Percentiles rank a stretch among this genome's conserved stretches.
phyloP scores from a whole-genome alignment of 768 basidiomycete species.

The Phanerochaete carnosa region DNA sequence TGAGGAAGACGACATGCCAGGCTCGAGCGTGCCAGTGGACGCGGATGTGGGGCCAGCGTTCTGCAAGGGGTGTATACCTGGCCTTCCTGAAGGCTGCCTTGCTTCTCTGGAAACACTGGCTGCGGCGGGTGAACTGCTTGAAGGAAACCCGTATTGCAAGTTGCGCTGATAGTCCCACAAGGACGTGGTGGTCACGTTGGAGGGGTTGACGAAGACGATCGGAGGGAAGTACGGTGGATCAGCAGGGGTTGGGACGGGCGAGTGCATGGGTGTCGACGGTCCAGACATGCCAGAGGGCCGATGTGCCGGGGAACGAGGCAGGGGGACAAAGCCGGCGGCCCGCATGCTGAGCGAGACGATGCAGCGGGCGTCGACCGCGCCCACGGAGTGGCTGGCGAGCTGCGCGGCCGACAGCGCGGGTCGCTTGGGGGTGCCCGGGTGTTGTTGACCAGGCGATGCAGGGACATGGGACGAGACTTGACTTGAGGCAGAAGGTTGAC shows the following conservation, averaged over 20 bases:
- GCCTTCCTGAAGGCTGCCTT: background rate
- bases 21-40: background rate
- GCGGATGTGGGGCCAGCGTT: background rate
- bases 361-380: slow-evolving; percentile 25
- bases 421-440: background rate
- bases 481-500: background rate
- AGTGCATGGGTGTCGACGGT: slow-evolving; percentile 3
- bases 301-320: slow-evolving; percentile 14
- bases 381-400: slow-evolving; percentile 22
- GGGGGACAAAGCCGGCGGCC: slow-evolving; percentile 25
- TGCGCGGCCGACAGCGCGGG: slow-evolving; percentile 18
- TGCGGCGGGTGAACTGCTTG: background rate
- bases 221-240: slow-evolving; percentile 27
- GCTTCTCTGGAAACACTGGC: background rate
- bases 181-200: slow-evolving; percentile 7
- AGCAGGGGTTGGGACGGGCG: slow-evolving; percentile 18
- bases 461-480: background rate
- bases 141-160: slow-evolving; percentile 1
- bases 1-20: background rate
- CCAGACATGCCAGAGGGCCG: background rate
- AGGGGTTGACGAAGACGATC: slow-evolving; percentile 21
- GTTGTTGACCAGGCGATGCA: background rate
- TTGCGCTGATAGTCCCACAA: slow-evolving; percentile 24
- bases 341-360: slow-evolving; percentile 26
- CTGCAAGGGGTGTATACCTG: background rate